These are phyloP conservation scores for Poterioochromonas sp. DNA, from an alignment of 352 stramenopile species.

Conservation along the genomic window DNA sequence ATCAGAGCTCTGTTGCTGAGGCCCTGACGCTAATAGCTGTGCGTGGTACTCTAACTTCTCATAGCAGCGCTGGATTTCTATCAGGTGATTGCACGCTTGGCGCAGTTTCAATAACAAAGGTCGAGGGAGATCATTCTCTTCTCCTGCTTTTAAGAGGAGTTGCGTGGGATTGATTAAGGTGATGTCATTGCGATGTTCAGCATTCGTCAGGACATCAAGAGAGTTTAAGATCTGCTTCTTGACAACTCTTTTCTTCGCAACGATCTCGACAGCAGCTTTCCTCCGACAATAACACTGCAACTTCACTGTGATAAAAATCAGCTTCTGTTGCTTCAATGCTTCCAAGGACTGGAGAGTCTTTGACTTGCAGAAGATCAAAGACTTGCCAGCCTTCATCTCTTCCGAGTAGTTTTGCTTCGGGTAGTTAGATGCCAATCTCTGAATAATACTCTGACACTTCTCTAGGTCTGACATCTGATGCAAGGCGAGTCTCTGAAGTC, in stretches of 20 bases:
- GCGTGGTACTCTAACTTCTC: background rate
- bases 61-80: background rate
- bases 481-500: too few relatives aligned
- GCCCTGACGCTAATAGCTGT: too few relatives aligned
- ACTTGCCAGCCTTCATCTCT: background rate
- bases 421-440: too few relatives aligned
- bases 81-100: background rate
- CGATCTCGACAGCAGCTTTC: background rate
- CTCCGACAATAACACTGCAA: background rate
- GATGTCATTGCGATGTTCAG: background rate
- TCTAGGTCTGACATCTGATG: background rate
- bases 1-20: too few relatives aligned
- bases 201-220: background rate
- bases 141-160: background rate
- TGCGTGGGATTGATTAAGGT: background rate
- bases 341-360: background rate
- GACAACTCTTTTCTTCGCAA: background rate
- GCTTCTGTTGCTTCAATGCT: too few relatives aligned
- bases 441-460: background rate
- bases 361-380: background rate
- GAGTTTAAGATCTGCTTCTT: background rate
- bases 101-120: conserved; percentile 4
- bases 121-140: too few relatives aligned
- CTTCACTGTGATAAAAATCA: too few relatives aligned
- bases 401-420: background rate